Conservation (phyloP, 2,329 filamentous ascomycete species). For the Verticillium alfalfae region DNA sequence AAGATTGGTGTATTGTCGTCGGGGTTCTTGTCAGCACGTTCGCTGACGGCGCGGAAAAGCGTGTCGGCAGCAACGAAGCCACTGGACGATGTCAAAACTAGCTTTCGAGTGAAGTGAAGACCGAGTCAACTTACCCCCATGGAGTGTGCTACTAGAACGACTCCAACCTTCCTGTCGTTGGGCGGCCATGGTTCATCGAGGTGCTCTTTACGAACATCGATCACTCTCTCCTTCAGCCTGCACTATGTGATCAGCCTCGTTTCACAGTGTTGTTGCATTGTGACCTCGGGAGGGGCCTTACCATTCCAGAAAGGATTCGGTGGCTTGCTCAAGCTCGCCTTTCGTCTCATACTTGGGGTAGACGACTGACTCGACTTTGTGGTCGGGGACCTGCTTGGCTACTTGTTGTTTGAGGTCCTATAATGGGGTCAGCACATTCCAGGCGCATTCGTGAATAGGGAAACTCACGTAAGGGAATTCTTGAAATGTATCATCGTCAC, state of each 20-base stretch:
- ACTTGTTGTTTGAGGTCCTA: slow-evolving; percentile 54
- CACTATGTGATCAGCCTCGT: neutral
- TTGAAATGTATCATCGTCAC: slow-evolving; percentile 64
- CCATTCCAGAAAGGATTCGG: slow-evolving; percentile 41
- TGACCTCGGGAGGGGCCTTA: slow-evolving; percentile 11
- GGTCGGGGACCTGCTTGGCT: slow-evolving; percentile 51
- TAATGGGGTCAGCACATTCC: neutral
- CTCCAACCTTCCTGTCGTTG: slow-evolving; percentile 72
- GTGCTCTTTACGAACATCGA: slow-evolving; percentile 67
- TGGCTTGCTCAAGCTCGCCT: slow-evolving; percentile 54
- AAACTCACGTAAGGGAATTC: slow-evolving; percentile 50
- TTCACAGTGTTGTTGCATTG: neutral
- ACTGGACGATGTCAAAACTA: slow-evolving; percentile 22
- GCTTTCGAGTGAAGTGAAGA: too few species aligned
- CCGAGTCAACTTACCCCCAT: slow-evolving; percentile 53
- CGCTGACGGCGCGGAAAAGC: slow-evolving; percentile 66
- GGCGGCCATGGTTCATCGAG: slow-evolving; percentile 71
- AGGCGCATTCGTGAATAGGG: neutral
- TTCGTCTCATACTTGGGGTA: slow-evolving; percentile 71
- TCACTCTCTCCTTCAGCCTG: slow-evolving; percentile 76
- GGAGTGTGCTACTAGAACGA: slow-evolving; percentile 76
- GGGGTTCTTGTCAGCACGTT: slow-evolving; percentile 41
- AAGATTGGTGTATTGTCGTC: slow-evolving; percentile 52
- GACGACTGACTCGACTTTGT: slow-evolving; percentile 55
- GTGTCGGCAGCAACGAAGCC: slow-evolving; percentile 82